These are phyloP conservation scores for Cercospora beticola DNA, from an alignment of 2,329 filamentous ascomycete genomes.

Conservation along the genomic window DNA sequence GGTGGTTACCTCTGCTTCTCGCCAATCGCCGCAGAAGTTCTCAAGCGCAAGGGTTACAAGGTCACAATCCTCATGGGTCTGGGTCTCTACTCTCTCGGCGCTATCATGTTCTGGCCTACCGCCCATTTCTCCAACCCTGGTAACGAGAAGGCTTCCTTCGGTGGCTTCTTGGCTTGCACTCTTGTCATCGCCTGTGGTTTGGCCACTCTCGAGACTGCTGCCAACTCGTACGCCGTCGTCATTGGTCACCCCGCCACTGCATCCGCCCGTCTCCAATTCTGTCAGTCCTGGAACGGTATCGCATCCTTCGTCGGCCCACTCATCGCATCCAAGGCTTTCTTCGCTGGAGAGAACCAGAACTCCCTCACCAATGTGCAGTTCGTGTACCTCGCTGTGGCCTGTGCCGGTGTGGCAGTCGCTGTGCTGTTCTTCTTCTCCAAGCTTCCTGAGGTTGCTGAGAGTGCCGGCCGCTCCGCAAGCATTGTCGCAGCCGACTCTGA, in stretches of 20 bases:
- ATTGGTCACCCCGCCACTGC: conserved; percentile 40
- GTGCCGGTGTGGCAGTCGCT: conserved; percentile 38
- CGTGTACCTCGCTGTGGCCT: conserved; percentile 44
- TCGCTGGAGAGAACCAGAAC: conserved; percentile 36
- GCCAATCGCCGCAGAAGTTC: conserved; percentile 44
- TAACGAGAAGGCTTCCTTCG: conserved; percentile 38
- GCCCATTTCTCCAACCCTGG: conserved; percentile 37
- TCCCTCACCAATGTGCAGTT: conserved; percentile 41
- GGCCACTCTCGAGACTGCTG: conserved; percentile 42
- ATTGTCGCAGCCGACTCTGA: conserved; percentile 33
- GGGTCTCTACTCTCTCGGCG: conserved; percentile 40
- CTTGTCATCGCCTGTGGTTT: conserved; percentile 43
- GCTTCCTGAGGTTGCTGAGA: conserved; percentile 39
- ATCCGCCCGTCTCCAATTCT: conserved; percentile 42
- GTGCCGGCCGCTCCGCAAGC: conserved; percentile 29
- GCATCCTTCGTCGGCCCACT: conserved; percentile 44
- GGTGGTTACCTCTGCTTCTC: conserved; percentile 46
- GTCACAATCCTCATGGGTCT: conserved; percentile 47
- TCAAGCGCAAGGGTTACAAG: conserved; percentile 48
- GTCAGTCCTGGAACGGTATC: conserved; percentile 42
- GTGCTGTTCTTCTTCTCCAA: conserved; percentile 41
- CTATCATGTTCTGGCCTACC: conserved; percentile 42
- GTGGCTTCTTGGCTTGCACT: conserved; percentile 42
- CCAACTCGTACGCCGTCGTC: conserved; percentile 44
- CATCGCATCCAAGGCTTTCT: conserved; percentile 43